Evolutionary conservation across 2,329 filamentous ascomycete species (phyloP), one percentile per base, ranked within the genome.

Genomic region (Sporothrix brasiliensis): DNA sequence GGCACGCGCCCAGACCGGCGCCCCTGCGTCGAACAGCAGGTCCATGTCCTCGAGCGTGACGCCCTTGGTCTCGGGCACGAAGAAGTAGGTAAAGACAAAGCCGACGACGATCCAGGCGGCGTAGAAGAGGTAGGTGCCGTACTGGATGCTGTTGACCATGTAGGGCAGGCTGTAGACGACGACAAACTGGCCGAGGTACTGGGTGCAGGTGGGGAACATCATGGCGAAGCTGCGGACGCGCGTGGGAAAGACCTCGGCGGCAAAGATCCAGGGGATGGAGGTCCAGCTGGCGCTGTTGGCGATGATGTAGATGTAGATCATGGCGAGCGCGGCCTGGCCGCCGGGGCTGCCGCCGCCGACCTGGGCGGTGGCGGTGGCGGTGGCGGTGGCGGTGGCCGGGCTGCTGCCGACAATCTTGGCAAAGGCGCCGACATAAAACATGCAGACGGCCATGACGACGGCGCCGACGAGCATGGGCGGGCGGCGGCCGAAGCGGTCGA

Each of bases 391-490:
- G 5, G 60, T 63, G 41, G 21, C 44, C 21, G 60, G 60, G 21
- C 49, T 24, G 30, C 30, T 47, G 49, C 68, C 70, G 14, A 69
- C 71, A 19, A 77, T 65, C 50, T 73, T 69, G 27, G 75, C 70
- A 71, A 74, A 77, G 2, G 68, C 76, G 1, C 73, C 77, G 4
- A 79, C 72, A 68, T 77, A 77, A n/a, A 76, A 89, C 75, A 77
- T 76, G 67, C 72, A 71, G 16, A 74, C 58, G 3, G 71, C 74
- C 52, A 72, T 72, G 39, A 75, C 75, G 58, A 75, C 70, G 2
- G 70, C 73, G 10, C 75, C 74, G 49, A 76, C 73, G 7, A 79
- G 66, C 27, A 74, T 76, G 54, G 67, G 73, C 53, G 56, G 71
- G 47, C 70, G 76, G 69, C 69, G 74, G 54, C 70, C 79, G 47